These are phyloP conservation scores for Macaranga tanarius DNA, from an alignment of 441 rosid species.

Conservation along the genomic window DNA sequence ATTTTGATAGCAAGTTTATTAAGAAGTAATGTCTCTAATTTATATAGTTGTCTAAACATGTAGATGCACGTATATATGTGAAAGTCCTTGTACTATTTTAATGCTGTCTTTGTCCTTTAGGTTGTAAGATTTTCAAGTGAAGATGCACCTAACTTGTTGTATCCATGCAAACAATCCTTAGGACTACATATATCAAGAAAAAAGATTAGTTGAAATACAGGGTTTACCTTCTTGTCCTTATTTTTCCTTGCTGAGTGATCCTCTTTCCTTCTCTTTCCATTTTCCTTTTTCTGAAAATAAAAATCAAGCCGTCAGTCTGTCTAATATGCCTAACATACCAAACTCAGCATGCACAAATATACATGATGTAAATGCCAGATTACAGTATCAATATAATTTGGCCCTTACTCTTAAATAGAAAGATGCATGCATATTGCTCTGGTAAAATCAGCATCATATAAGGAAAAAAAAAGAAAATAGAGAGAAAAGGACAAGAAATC, in stretches of 20 bases:
- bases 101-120: background rate
- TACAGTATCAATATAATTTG: background rate
- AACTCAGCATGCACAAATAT: background rate
- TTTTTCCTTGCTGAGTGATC: slow-evolving; percentile 78
- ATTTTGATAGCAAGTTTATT: background rate
- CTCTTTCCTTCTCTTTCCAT: slow-evolving; percentile 83
- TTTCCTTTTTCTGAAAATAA: slow-evolving; percentile 71
- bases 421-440: background rate
- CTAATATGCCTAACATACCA: background rate
- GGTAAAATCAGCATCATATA: background rate
- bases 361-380: slow-evolving; percentile 2
- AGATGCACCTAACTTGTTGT: background rate
- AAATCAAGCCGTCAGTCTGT: slow-evolving; percentile 20
- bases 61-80: background rate
- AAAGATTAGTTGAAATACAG: slow-evolving; percentile 3
- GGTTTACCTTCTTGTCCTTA: slow-evolving; percentile 73
- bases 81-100: background rate
- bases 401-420: background rate
- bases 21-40: background rate
- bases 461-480: background rate
- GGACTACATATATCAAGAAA: background rate
- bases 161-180: slow-evolving; percentile 3
- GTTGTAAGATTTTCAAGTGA: background rate
- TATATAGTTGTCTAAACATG: background rate
- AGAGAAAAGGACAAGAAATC: background rate